Evolutionary conservation across 106 monocot genomes (phyloP).

Genomic region (Amphibolis antarctica): DNA sequence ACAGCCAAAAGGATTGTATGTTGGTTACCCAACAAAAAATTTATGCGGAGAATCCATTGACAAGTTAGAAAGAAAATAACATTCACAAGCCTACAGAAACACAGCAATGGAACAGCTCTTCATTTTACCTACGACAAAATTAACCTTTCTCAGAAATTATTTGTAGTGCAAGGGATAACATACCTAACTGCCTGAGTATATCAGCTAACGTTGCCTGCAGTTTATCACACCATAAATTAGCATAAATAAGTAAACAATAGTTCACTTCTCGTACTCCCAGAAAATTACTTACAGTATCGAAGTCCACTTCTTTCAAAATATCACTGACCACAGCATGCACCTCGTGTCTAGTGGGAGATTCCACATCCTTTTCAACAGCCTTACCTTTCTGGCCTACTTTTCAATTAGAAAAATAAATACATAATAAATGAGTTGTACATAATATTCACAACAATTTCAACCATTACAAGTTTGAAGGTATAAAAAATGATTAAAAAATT

Average conservation of each 20-base stretch:
- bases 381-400: conserved; percentile 17
- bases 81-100: neutral
- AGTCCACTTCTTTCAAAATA: conserved; percentile 87
- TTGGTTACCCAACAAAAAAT: too few species aligned
- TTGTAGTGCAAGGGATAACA: neutral
- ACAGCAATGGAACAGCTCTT: neutral
- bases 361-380: conserved; percentile 3
- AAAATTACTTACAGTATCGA: conserved; percentile 42
- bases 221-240: neutral
- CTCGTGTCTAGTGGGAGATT: conserved; percentile 50
- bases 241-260: neutral
- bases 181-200: conserved; percentile 90
- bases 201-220: conserved; percentile 87
- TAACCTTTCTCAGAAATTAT: neutral
- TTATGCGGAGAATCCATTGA: too few species aligned
- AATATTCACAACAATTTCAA: too few species aligned
- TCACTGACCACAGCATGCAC: conserved; percentile 47
- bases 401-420: neutral
- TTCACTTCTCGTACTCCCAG: neutral
- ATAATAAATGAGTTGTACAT: too few species aligned
- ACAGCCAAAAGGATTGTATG: too few species aligned
- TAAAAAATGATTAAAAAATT: too few species aligned
- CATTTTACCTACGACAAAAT: neutral
- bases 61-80: neutral
- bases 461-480: too few species aligned